Evolutionary conservation across 208 protist species (phyloP), one percentile per base, ranked within the genome.

Genomic region (Leishmania guyanensis): DNA sequence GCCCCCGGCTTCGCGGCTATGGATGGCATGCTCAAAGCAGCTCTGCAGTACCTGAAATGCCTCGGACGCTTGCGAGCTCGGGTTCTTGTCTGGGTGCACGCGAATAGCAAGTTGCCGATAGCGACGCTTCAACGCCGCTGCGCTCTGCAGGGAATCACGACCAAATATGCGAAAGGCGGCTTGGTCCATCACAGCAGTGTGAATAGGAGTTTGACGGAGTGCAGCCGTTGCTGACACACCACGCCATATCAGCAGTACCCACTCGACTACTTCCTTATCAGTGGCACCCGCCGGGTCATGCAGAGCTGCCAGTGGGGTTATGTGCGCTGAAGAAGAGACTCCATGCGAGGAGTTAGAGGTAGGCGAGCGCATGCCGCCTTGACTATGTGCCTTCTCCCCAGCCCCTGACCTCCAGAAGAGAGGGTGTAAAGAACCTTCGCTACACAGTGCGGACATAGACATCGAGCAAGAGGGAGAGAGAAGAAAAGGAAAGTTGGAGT

Each of bases 1-100:
- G 22, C 51, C 62, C 39, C 26, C 71, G 46, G 22, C 48, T 50
- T 60, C 65, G 56, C 70, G 56, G 17, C 64, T 58, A 26, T 62
- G 43, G 39, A 73, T 33, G 6, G 73, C 64, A 16, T 62, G 36
- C 51, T 95, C 90, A 68, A 93, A 95, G 54, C 75, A 81, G 17
- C 62, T 84, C 75, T 95, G 92, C 60, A 94, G 72, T 12, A 92
- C 39, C 54, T 93, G 89, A 79, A 95, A 95, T 1, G 92, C 92
- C 75, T 87, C 87, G 48, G 82, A 72, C 3, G 92, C 89, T 16
- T 77, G 17, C 5, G 78, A 10, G 60, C 81, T 80, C 5, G 79
- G 48, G 75, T 97, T 97, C 85, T 98, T 98, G 86, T 98, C 95
- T 0, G 95, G 95, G 71, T 98, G 95, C 5, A 93, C 77, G 22